phyloP scores from a whole-genome alignment of 192 early-diverging fungal genomes.

The Diversispora eburnea region DNA sequence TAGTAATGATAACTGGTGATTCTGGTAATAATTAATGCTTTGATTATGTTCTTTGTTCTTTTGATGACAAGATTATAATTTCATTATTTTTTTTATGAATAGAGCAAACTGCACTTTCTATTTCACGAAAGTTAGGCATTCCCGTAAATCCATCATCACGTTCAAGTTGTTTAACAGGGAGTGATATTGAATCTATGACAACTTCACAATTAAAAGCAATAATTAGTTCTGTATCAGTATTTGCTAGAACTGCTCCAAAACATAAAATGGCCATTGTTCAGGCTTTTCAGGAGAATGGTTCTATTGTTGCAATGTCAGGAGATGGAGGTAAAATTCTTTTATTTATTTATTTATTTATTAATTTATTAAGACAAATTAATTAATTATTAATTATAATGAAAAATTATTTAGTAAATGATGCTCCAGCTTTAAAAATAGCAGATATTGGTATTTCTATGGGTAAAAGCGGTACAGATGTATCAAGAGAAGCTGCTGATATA shows the following conservation, averaged over 20 bases:
- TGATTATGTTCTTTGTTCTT: not conserved
- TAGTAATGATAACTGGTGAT: constrained; percentile 99
- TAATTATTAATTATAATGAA: not conserved
- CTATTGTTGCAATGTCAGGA: constrained; percentile 93
- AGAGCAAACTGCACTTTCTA: constrained; percentile 84
- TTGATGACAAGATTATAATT: constrained; percentile 28
- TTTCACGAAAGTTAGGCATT: constrained; percentile 85
- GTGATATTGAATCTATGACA: constrained; percentile 65
- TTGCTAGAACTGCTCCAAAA: constrained; percentile 77
- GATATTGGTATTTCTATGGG: constrained; percentile 99
- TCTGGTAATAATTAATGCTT: constrained; percentile 43
- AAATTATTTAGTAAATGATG: constrained; percentile 77
- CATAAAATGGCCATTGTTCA: constrained; percentile 92
- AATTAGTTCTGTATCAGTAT: constrained; percentile 61
- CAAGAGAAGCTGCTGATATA: constrained; percentile 96
- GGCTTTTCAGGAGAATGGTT: constrained; percentile 81
- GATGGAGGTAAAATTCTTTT: constrained; percentile 57
- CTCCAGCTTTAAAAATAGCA: constrained; percentile 85
- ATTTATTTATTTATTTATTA: not conserved
- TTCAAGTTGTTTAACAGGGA: constrained; percentile 66
- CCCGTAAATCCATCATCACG: constrained; percentile 52
- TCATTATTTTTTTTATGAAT: not conserved
- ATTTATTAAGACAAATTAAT: not conserved
- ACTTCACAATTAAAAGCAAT: constrained; percentile 60
- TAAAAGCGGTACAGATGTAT: constrained; percentile 89